Evolutionary conservation across 192 early-diverging fungal genomes (phyloP), one percentile per base, ranked within the genome.

Genomic region (Coemansia sp.): DNA sequence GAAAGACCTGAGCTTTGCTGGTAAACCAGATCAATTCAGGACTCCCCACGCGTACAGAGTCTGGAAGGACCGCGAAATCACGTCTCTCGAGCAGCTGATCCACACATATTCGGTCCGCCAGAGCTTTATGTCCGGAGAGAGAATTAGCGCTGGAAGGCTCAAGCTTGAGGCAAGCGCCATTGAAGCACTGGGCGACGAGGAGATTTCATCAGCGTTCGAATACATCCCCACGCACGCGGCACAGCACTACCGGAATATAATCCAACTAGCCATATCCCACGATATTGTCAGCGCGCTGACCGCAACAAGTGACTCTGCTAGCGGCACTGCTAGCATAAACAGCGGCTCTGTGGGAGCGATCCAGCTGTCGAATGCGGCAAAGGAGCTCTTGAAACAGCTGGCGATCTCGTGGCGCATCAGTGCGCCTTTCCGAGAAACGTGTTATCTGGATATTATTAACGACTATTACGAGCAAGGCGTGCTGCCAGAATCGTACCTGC

Each of bases 31-130:
- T 7, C 55, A 78, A 53, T 83, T 83, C 59, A 59, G 67, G 29
- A 64, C 72, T 6, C 49, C 32, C 8, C 75, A 74, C 25, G 69
- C 72, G 29, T 83, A 83, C 57, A 65, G 62, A 1, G 29, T 71
- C 38, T 83, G 81, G 81, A 83, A 83, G 72, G 71, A 74, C 35
- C 81, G 81, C 61, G 81, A 83, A 54, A 66, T 72, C 41, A 78
- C 70, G 3, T 61, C 63, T 49, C 76, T 83, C 11, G 76, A 79
- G 61, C 81, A 83, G 69, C 69, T 83, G 23, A 79, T 83, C 17
- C 63, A 73, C 33, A 61, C 76, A 34, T 79, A 64, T 20, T 61
- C 76, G 10, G 66, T 79, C 59, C 64, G 70, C n/a, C 75, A 65
- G 59, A 71, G 65, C 48, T 79, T 68, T 11, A 73, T 82, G 64